Evolutionary conservation across 306 rosid species (phyloP), one percentile per base, ranked within the genome.

Genomic region (Canavalia gladiata): DNA sequence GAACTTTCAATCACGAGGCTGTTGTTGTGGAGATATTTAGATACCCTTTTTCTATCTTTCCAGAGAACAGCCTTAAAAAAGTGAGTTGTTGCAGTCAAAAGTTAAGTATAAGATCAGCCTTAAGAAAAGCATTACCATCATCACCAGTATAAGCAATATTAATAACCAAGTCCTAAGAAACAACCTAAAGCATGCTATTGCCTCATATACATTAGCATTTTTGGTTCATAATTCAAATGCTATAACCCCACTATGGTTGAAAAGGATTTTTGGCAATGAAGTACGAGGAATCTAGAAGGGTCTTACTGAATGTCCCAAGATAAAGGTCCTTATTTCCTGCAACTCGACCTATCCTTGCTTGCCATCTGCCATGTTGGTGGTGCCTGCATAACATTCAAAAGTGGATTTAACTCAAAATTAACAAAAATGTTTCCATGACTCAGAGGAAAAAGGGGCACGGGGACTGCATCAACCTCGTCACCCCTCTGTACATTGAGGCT

Each of bases 291-390:
- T 57, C 30, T 30, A 18, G 66, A 28, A 68, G 46, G 64, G 46
- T 86, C 93, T 87, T 81, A 95, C 98, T 91, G 84, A 95, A 95
- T 60, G 98, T 95, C 59, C 98, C 98, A 10, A 95, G 97, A 86
- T 95, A 92, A 54, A 95, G 95, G 89, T 95, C 98, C 69, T 93
- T 95, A 85, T 95, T 95, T 83, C 98, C 97, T 3, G 98, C 98
- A 9, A 95, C 97, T 64, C 98, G 81, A 64, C 97, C 97, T 54
- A 94, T 94, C 81, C 98, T 88, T 76, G 98, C 98, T 89, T 94
- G 98, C 98, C 98, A 94, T 84, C 98, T 87, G 8, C 98, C 98
- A 75, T 94, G 97, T 71, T 94, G 98, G 68, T 94, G 98, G 85
- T 94, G 98, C 80, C 98, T 94, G 78, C 57, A 88, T 31, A 68